phyloP scores from a whole-genome alignment of 345 rosid genomes.

The Cardamine occulta region DNA sequence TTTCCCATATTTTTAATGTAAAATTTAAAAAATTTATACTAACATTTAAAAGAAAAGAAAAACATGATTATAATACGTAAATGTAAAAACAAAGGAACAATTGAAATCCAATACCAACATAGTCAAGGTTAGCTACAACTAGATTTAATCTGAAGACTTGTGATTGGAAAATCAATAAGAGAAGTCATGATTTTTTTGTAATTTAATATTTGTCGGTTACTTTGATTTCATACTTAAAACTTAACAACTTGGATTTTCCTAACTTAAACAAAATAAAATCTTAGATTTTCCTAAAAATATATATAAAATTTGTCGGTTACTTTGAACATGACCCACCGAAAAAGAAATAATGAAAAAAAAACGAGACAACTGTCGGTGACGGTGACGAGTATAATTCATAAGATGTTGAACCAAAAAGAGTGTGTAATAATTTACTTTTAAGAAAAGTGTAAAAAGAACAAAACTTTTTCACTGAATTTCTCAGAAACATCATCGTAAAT shows the following conservation, averaged over 20 bases:
- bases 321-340: slow-evolving; percentile 31
- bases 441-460: background rate
- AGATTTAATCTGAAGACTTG: slow-evolving; percentile 13
- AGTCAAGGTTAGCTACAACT: slow-evolving; percentile 16
- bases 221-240: background rate
- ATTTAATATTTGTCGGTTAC: slow-evolving; percentile 25
- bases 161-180: background rate
- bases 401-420: no score
- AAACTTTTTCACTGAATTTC: slow-evolving; percentile 23
- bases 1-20: no score
- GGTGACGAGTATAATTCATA: slow-evolving; percentile 7
- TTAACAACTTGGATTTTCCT: background rate
- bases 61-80: background rate
- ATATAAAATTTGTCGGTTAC: slow-evolving; percentile 30
- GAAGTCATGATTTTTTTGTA: slow-evolving; percentile 28
- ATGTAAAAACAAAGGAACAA: background rate
- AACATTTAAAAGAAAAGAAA: no score
- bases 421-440: no score
- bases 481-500: slow-evolving; percentile 28
- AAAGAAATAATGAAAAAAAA: background rate
- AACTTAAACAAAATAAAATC: background rate
- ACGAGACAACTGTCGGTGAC: slow-evolving; percentile 42
- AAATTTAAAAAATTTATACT: background rate
- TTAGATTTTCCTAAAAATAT: slow-evolving; percentile 7
- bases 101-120: background rate